These are phyloP conservation scores for Trichoderma guizhouense DNA, from an alignment of 2,329 filamentous ascomycete species.

Conservation along the genomic window DNA sequence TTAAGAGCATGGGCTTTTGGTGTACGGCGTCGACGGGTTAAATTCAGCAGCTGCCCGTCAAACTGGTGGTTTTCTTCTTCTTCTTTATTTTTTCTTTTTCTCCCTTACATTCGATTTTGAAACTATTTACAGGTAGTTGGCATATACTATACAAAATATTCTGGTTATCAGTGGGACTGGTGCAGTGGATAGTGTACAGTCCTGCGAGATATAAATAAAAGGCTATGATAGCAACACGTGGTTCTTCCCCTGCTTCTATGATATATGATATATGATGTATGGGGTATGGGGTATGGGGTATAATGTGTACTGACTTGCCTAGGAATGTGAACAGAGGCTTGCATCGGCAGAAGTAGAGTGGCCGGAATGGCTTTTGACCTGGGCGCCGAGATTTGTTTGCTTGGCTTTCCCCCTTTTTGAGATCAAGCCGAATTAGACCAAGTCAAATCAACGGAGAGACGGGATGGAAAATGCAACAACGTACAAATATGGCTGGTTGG, in stretches of 20 bases:
- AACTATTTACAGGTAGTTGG: background rate
- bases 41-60: background rate
- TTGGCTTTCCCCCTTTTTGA: background rate
- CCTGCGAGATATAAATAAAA: background rate
- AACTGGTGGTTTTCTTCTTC: background rate
- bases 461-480: background rate
- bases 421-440: background rate
- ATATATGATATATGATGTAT: background rate
- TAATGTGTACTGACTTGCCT: background rate
- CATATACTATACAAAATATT: background rate
- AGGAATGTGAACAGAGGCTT: background rate
- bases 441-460: background rate
- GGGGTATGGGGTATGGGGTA: background rate
- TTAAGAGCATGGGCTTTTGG: background rate
- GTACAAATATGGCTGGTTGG: background rate
- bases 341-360: background rate
- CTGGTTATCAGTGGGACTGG: background rate
- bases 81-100: background rate
- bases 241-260: background rate
- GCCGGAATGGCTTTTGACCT: background rate
- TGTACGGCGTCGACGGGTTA: constrained; percentile 4
- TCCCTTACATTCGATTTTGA: background rate
- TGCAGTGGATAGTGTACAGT: background rate
- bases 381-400: background rate
- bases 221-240: background rate